A percentile compares a stretch with the other conserved stretches of the same genome.
Evolutionary conservation across 768 basidiomycete species (phyloP).

Genomic region (Mrakia hoshinonis): DNA sequence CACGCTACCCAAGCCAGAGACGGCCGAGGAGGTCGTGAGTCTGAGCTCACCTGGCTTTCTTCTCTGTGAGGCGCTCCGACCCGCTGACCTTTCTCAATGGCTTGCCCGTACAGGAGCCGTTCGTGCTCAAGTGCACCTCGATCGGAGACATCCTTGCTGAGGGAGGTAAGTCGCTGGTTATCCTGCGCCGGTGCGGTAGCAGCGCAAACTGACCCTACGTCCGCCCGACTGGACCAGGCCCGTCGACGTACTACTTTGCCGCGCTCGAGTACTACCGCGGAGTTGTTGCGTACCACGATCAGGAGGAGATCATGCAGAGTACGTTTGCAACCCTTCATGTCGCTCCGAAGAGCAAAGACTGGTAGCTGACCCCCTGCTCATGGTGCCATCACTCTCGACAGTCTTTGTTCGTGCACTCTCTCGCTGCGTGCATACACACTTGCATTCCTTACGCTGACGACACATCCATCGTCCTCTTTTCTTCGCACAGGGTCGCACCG

Average conservation of each 20-base stretch:
- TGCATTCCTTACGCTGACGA: not conserved
- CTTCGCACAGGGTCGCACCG: not conserved
- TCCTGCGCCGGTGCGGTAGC: not conserved
- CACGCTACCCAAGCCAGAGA: not conserved
- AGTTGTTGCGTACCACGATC: slow-evolving; percentile 6
- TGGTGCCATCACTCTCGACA: no score
- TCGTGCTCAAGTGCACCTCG: not conserved
- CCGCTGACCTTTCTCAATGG: no score
- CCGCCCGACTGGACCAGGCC: not conserved
- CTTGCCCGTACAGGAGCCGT: not conserved
- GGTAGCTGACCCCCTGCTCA: no score
- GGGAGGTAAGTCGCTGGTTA: not conserved
- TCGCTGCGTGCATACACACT: not conserved
- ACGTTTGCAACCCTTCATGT: not conserved
- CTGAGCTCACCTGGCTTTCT: not conserved
- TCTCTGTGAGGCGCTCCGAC: no score
- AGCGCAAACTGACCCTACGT: not conserved
- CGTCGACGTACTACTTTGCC: slow-evolving; percentile 9
- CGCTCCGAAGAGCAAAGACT: no score
- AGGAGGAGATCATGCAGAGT: slow-evolving; percentile 1
- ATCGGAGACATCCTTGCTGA: slow-evolving; percentile 8
- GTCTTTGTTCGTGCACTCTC: not conserved
- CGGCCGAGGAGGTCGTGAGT: slow-evolving; percentile 11
- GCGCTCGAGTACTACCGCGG: slow-evolving; percentile 10
- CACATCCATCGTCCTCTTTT: not conserved